Evolutionary conservation across 768 basidiomycete species (phyloP).

Genomic region (Vararia minispora): DNA sequence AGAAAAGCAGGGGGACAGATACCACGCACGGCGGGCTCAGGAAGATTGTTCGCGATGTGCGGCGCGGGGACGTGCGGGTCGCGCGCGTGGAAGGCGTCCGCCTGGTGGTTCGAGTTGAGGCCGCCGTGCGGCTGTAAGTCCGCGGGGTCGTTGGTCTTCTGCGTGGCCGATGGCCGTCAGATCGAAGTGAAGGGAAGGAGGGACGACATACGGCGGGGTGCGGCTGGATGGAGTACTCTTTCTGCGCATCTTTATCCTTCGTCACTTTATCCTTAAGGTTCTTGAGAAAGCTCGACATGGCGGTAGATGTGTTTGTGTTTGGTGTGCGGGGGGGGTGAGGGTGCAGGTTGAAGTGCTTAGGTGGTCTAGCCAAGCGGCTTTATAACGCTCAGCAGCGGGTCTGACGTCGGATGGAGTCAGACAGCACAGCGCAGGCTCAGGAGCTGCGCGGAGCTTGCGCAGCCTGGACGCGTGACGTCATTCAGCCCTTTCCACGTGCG

Average conservation of each 20-base stretch:
- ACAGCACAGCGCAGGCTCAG: too few species aligned
- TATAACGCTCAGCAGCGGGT: too few species aligned
- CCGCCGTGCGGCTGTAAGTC: conserved; percentile 29
- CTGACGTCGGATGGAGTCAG: too few species aligned
- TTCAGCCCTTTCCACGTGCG: too few species aligned
- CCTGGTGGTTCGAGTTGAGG: conserved; percentile 23
- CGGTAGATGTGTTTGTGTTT: neutral
- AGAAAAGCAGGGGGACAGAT: too few species aligned
- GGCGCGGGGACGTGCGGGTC: conserved; percentile 37
- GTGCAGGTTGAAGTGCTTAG: too few species aligned
- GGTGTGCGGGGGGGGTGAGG: neutral
- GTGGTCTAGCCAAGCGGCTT: too few species aligned
- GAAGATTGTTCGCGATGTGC: conserved; percentile 31
- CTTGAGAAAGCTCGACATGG: conserved; percentile 8
- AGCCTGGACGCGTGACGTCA: too few species aligned
- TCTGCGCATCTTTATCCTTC: conserved; percentile 20
- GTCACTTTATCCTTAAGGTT: conserved; percentile 9
- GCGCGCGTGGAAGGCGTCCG: conserved; percentile 37
- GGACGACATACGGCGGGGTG: conserved; percentile 40
- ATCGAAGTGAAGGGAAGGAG: neutral
- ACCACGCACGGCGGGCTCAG: conserved; percentile 32
- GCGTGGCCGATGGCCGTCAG: neutral
- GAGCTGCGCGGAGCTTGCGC: too few species aligned
- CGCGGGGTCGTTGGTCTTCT: conserved; percentile 49
- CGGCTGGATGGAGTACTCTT: conserved; percentile 36